Percentiles rank a stretch among this genome's conserved stretches.
phyloP scores from a whole-genome alignment of 2,329 filamentous ascomycete species.

The Aureobasidium subglaciale region DNA sequence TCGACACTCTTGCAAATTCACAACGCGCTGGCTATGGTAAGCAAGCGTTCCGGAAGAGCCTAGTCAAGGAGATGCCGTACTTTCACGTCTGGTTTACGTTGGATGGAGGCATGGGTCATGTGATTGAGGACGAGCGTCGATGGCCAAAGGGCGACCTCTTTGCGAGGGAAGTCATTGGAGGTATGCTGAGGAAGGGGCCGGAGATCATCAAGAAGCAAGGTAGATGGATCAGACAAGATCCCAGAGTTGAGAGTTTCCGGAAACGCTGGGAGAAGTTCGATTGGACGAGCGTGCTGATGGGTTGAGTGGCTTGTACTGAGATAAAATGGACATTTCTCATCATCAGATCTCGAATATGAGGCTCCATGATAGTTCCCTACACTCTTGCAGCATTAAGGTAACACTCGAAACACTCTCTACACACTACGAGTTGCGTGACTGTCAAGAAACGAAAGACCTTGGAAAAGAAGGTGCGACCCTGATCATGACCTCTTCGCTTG shows the following conservation, averaged over 20 bases:
- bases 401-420: too few relatives aligned
- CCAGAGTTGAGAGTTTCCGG: constrained; percentile 67
- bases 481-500: background rate
- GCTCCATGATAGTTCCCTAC: too few relatives aligned
- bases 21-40: constrained; percentile 63
- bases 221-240: constrained; percentile 65
- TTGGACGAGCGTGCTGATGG: constrained; percentile 60
- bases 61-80: constrained; percentile 96
- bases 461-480: background rate
- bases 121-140: constrained; percentile 75
- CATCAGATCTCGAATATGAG: too few relatives aligned
- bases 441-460: too few relatives aligned
- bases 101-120: constrained; percentile 84
- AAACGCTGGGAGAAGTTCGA: constrained; percentile 90
- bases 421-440: too few relatives aligned
- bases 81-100: constrained; percentile 95
- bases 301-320: too few relatives aligned
- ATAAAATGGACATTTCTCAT: too few relatives aligned
- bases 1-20: constrained; percentile 68
- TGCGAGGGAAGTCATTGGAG: constrained; percentile 82
- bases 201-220: constrained; percentile 87
- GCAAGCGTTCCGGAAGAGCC: constrained; percentile 68
- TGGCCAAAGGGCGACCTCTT: constrained; percentile 94
- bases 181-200: constrained; percentile 77
- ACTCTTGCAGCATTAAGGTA: too few relatives aligned